Evolutionary conservation across 2,329 filamentous ascomycete genomes (phyloP).

Genomic region (Lecanicillium sp.): DNA sequence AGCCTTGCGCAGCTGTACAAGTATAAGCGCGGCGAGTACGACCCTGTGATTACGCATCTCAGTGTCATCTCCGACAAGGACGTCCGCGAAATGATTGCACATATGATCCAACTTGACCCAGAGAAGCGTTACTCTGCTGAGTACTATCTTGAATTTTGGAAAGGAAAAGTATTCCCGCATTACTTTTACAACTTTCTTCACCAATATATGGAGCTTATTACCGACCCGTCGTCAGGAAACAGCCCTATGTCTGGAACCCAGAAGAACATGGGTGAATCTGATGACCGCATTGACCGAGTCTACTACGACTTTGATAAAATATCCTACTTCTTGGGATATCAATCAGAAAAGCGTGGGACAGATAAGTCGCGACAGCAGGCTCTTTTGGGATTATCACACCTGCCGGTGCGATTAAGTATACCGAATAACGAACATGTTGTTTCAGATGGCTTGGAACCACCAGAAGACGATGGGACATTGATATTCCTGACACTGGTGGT

Average conservation of each 20-base stretch:
- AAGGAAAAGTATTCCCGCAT: slow-evolving; percentile 82
- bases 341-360: slow-evolving; percentile 35
- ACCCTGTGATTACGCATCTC: slow-evolving; percentile 72
- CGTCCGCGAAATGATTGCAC: slow-evolving; percentile 78
- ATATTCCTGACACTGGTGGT: slow-evolving; percentile 87
- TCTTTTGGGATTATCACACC: slow-evolving; percentile 50
- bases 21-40: slow-evolving; percentile 87
- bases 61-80: slow-evolving; percentile 82
- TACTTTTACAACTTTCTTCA: slow-evolving; percentile 98
- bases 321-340: slow-evolving; percentile 81
- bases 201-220: slow-evolving; percentile 94
- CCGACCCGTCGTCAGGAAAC: slow-evolving; percentile 76
- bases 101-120: slow-evolving; percentile 94
- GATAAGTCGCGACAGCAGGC: slow-evolving; percentile 19
- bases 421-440: slow-evolving; percentile 73
- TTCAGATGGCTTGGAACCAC: slow-evolving; percentile 49
- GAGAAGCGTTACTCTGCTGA: slow-evolving; percentile 88
- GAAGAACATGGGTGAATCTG: slow-evolving; percentile 74
- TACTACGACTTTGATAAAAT: slow-evolving; percentile 98
- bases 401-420: slow-evolving; percentile 78
- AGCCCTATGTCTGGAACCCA: slow-evolving; percentile 56
- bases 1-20: slow-evolving; percentile 94
- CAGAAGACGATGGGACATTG: slow-evolving; percentile 78
- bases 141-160: slow-evolving; percentile 89
- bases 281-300: slow-evolving; percentile 88